A percentile compares a stretch with the other conserved stretches of the same genome.
Evolutionary conservation across 1,284 basidiomycete species (phyloP).

Genomic region (Pascua guehoae): DNA sequence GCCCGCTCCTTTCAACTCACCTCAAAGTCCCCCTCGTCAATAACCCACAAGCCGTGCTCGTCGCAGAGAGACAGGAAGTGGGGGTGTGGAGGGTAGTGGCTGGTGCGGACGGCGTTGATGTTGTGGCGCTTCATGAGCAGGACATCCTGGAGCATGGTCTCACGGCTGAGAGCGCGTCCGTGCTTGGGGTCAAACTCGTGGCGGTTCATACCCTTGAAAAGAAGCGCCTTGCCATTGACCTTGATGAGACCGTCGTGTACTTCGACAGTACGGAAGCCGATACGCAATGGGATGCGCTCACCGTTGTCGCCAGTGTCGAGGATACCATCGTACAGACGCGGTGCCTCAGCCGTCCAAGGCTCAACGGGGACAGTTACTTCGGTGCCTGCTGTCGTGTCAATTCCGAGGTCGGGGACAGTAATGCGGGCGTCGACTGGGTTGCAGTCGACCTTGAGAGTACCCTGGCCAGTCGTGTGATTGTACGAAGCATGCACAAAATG

Average conservation of each 20-base stretch:
- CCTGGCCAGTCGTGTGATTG: slow-evolving; percentile 15
- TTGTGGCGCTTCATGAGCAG: slow-evolving; percentile 27
- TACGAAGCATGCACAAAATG: slow-evolving; percentile 22
- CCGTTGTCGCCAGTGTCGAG: neutral
- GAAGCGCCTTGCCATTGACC: slow-evolving; percentile 23
- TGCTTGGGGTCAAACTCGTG: slow-evolving; percentile 25
- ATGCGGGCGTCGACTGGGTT: slow-evolving; percentile 7
- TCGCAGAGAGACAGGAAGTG: slow-evolving; percentile 25
- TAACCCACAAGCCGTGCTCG: slow-evolving; percentile 28
- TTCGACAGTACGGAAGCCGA: slow-evolving; percentile 24
- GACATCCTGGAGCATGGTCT: slow-evolving; percentile 24
- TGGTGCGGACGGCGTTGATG: slow-evolving; percentile 26
- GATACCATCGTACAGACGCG: slow-evolving; percentile 14
- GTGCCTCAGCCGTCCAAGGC: slow-evolving; percentile 22
- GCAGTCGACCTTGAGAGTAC: slow-evolving; percentile 22
- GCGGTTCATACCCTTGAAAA: slow-evolving; percentile 26
- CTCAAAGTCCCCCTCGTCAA: slow-evolving; percentile 29
- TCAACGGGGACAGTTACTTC: slow-evolving; percentile 1
- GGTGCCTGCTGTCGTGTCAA: slow-evolving; percentile 17
- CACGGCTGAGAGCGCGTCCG: slow-evolving; percentile 16
- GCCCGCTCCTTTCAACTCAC: too few relatives aligned
- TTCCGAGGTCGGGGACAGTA: slow-evolving; percentile 19
- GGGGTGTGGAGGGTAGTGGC: slow-evolving; percentile 28
- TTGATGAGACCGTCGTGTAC: slow-evolving; percentile 20
- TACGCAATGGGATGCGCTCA: slow-evolving; percentile 16